Evolutionary conservation across 352 stramenopile genomes (phyloP).

Genomic region (Blastocystis sp.): DNA sequence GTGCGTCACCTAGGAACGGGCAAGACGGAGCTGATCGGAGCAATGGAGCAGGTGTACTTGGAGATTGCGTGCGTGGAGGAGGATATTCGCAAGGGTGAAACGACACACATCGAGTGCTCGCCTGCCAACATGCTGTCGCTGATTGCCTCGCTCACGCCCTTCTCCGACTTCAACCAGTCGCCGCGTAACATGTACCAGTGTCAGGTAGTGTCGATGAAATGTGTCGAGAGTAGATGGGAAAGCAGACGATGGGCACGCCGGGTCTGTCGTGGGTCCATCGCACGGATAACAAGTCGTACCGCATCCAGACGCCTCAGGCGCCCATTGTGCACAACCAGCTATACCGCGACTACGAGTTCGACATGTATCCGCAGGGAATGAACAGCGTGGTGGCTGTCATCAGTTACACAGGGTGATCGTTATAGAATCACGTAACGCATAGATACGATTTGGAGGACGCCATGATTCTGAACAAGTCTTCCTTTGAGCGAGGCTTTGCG

Average conservation of each 20-base stretch:
- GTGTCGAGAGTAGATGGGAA: constrained; percentile 99
- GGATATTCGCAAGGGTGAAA: constrained; percentile 81
- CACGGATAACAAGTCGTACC: constrained; percentile 97
- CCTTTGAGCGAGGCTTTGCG: constrained; percentile 91
- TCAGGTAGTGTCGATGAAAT: constrained; percentile 94
- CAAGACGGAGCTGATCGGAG: constrained; percentile 86
- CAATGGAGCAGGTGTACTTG: constrained; percentile 80
- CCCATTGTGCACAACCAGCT: constrained; percentile 91
- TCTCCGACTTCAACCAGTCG: constrained; percentile 98
- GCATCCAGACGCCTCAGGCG: constrained; percentile 90
- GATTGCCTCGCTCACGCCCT: constrained; percentile 92
- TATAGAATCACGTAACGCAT: constrained; percentile 62
- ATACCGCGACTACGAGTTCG: constrained; percentile 88
- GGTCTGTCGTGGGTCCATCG: constrained; percentile 86
- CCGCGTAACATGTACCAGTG: constrained; percentile 99
- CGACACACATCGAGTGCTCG: constrained; percentile 94
- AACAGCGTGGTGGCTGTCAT: constrained; percentile 99
- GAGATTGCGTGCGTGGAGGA: constrained; percentile 62
- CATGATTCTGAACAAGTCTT: constrained; percentile 99
- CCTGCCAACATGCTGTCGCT: constrained; percentile 98
- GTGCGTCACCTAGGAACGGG: constrained; percentile 79
- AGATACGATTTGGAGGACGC: constrained; percentile 91
- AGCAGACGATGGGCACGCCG: constrained; percentile 98
- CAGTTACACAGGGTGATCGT: constrained; percentile 86
- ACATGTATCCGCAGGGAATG: constrained; percentile 93